Evolutionary conservation across 2,329 filamentous ascomycete species (phyloP).

Genomic region (Didymella sp.): DNA sequence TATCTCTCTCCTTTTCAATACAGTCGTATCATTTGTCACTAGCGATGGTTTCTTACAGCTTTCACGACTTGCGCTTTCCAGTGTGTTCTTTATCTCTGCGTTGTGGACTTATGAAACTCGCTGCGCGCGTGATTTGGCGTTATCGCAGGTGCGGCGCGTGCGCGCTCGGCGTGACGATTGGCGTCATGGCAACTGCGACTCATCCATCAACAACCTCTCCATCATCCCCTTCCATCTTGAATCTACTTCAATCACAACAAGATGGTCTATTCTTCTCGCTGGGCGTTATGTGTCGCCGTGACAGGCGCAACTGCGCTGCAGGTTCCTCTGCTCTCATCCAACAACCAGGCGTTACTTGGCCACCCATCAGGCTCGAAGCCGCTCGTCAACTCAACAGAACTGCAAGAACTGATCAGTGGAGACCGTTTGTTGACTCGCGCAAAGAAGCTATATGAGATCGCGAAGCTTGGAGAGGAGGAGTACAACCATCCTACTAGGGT

Average conservation of each 20-base stretch:
- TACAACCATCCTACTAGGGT: constrained; percentile 54
- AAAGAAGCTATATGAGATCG: constrained; percentile 51
- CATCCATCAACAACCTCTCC: constrained; percentile 25
- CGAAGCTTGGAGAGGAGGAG: constrained; percentile 52
- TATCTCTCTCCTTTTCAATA: not conserved
- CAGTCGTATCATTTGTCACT: not conserved
- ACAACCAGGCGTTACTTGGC: constrained; percentile 33
- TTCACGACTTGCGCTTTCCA: not conserved
- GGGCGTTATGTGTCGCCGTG: constrained; percentile 40
- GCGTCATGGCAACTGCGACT: constrained; percentile 37
- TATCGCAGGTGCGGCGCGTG: constrained; percentile 29
- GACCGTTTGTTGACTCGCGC: constrained; percentile 43
- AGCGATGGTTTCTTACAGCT: too few relatives aligned
- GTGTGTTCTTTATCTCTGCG: not conserved
- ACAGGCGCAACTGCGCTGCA: constrained; percentile 39
- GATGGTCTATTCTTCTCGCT: constrained; percentile 39
- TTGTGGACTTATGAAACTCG: constrained; percentile 15
- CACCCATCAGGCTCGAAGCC: constrained; percentile 37
- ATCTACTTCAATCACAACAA: constrained; percentile 12
- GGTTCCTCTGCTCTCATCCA: constrained; percentile 39
- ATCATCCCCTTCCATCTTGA: constrained; percentile 20
- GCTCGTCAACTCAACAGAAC: constrained; percentile 43
- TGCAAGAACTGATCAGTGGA: constrained; percentile 47
- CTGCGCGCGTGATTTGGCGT: constrained; percentile 34
- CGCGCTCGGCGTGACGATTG: constrained; percentile 27